Percentiles rank a stretch among this genome's conserved stretches.
These are phyloP conservation scores for Trichosporon ovoides DNA, from an alignment of 1,284 basidiomycete genomes.

Conservation along the genomic window DNA sequence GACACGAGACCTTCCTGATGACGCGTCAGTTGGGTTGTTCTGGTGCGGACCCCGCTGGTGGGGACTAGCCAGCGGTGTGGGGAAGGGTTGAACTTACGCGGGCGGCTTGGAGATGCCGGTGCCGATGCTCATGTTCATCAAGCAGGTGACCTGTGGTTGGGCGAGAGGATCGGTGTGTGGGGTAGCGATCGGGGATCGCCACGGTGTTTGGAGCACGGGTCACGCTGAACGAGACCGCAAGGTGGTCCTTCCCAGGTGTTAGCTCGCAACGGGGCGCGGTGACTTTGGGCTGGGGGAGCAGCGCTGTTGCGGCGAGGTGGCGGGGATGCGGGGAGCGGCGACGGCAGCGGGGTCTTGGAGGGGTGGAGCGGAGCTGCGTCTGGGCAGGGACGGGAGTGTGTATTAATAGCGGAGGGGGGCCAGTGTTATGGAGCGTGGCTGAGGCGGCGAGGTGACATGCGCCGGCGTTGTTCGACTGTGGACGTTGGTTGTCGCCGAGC, in stretches of 20 bases:
- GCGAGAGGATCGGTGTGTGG: not conserved
- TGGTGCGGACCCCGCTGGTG: not conserved
- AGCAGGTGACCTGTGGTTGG: not conserved
- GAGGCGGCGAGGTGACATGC: not conserved
- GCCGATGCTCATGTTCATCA: not conserved
- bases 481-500: not conserved
- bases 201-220: not conserved
- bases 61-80: not conserved
- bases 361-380: not conserved
- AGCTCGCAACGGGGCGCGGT: not conserved
- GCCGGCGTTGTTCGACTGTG: not conserved
- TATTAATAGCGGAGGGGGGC: not conserved
- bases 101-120: slow-evolving; percentile 1
- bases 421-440: not conserved
- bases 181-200: not conserved
- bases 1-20: slow-evolving; percentile 25
- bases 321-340: not conserved
- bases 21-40: not conserved
- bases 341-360: not conserved
- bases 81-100: not conserved
- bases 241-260: not conserved
- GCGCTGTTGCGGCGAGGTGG: not conserved
- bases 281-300: not conserved
- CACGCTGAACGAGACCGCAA: not conserved
- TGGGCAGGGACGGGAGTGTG: not conserved